Base-by-base conservation (phyloP, 805 yeast genomes). In the Cyberlindnera americana region DNA sequence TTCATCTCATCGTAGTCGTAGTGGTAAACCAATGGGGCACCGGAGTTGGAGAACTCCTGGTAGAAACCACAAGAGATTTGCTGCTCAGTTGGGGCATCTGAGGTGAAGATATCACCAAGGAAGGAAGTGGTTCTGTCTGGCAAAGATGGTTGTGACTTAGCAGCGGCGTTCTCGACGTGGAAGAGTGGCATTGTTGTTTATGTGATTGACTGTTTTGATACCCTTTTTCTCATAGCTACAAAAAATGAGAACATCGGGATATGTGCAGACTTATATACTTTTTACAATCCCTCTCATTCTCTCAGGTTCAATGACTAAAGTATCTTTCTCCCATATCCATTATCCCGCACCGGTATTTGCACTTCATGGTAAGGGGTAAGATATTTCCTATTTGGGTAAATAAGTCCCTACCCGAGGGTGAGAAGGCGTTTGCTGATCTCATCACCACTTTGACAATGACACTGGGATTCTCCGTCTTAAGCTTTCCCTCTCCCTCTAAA, bases 1-100 rank as follows among this genome's bases (percentile, higher is more conserved):
- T 81, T 81, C 81, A 77, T 77, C 66, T 80, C 88, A 57, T 81
- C 85, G 63, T 80, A 75, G 54, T 64, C 66, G 65, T 81, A 81
- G 41, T 66, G 61, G 72, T 81, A 81, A n/a, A 75, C 84, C 57
- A 81, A 70, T 35, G 82, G 75, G 59, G 75, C 79, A 43, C 88
- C 88, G 40, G 67, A 65, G 60, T 78, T 82, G 29, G 43, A 15
- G 29, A 43, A 41, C 64, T 81, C 87, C 54, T 68, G 72, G 73
- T 76, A 81, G 67, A 81, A 81, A 37, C 89, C 89, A 57, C 80
- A 69, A 14, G 80, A 62, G 48, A 81, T 75, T 59, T 76, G 77
- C 57, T 78, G 62, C 35, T 75, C 86, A 36, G 67, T 60, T 51
- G 77, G 78, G 39, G 79, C 81, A 19, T 75, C 78, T 29, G 79